Evolutionary conservation across 1,139 yeast genomes (phyloP), one percentile per base, ranked within the genome.

Genomic region (Yamadazyma dushanensis): DNA sequence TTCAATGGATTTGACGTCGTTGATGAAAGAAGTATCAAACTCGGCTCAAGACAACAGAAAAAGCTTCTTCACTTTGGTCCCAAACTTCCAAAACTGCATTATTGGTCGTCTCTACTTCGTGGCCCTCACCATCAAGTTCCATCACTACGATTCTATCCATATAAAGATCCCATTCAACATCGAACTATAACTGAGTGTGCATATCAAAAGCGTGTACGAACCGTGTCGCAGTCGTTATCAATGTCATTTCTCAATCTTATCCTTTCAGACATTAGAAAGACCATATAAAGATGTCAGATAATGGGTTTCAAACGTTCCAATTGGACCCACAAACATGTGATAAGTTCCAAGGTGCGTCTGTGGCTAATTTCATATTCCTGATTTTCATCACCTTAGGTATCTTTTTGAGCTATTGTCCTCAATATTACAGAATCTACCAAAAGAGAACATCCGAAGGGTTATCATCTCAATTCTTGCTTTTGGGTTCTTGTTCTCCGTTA

Each of bases 361-460:
- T 53, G 2, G 49, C 61, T 31, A 77, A 73, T 48, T 71, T 82
- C 35, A 53, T 62, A 5, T 52, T 82, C 15, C 78, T 83, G 40
- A 44, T 77, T 1, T 41, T 63, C 7, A 70, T 85, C 29, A 78
- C 90, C 0, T 37, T 76, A 2, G 95, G 92, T 4, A 84, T 88
- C 17, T 74, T 81, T 31, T 50, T 73, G n/a, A 83, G 94, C 33
- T 88, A 87, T 54, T 40, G 82, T 2, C 95, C 96, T 0, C 96
- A 88, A 58, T 87, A 83, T 55, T 47, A 66, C 35, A 71, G 84
- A 32, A 80, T 88, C 32, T 59, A 76, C 34, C 51, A 56, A 15
- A 74, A 88, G 35, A 60, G 73, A 38, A 73, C 89, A 6, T 80
- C 92, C 5, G 92, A 86, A 53, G 96, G 96, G 3, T 64, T 88